Evolutionary conservation across 352 stramenopile genomes (phyloP), one percentile per base, ranked within the genome.

Genomic region (Globisporangium nagaii): DNA sequence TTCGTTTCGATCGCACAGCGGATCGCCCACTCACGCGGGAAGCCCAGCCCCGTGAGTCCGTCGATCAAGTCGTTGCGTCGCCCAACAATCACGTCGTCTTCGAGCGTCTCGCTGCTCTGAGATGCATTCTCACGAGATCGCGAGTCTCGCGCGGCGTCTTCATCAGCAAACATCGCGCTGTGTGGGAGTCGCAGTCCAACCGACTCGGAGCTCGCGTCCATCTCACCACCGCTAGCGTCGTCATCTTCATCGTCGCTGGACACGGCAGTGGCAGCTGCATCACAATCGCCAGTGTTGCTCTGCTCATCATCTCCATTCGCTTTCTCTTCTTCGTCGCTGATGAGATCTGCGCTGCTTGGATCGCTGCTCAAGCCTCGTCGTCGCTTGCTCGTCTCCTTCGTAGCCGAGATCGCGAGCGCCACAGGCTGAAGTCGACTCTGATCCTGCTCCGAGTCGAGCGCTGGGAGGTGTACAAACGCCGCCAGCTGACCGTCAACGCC

Each of bases 21-120:
- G 11, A 66, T 64, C 2, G 76, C 79, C 77, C 85, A 96, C 32
- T 93, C 80, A 3, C 82, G 57, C 1, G 90, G 86, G 49, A 97
- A 94, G 0, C 90, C 88, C n/a, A 96, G 80, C 4, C 62, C 71
- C 25, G 88, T 73, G 10, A 97, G 65, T 1, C 80, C 84, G 24
- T 94, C 71, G 9, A 94, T 69, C 22, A 97, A 68, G 30, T 79
- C 65, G 24, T 73, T 70, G 15, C 71, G 66, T 19, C 22, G 41
- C 1, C 20, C 22, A 12, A 34, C 42, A 12, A 58, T 22, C 10
- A 22, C 13, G 20, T n/a, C n/a, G n/a, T 39, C 32, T 27, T 55
- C 46, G 3, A 31, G 12, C 12, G 20, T 28, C n/a, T 40, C 31
- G 19, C 19, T 27, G n/a, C 31, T 45, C 20, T 22, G 12, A 37